Evolutionary conservation across 2,329 filamentous ascomycete genomes (phyloP).

Genomic region (Apiospora phragmitis): DNA sequence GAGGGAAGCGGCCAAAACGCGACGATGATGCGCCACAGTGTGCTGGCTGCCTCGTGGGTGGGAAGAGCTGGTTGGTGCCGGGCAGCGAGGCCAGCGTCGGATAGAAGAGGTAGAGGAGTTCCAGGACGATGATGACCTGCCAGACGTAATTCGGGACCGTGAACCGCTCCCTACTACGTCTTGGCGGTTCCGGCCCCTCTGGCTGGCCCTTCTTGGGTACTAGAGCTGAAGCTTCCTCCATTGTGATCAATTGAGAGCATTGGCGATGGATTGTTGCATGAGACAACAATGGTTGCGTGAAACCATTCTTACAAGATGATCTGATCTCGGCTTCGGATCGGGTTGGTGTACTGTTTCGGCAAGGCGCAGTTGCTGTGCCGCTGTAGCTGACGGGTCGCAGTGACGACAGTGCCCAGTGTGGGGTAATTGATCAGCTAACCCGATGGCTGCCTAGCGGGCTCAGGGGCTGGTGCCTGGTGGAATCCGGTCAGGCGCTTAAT

Average conservation of each 20-base stretch:
- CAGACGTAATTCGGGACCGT: background rate
- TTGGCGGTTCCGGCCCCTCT: background rate
- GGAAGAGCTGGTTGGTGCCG: background rate
- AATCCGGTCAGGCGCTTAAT: too few relatives aligned
- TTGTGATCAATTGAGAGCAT: background rate
- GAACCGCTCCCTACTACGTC: background rate
- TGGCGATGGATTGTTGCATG: background rate
- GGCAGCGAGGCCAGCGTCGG: background rate
- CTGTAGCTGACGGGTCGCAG: too few relatives aligned
- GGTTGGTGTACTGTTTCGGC: too few relatives aligned
- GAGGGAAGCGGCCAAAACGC: conserved; percentile 41
- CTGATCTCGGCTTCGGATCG: too few relatives aligned
- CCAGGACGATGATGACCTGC: background rate
- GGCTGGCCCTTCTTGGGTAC: background rate
- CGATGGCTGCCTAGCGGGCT: too few relatives aligned
- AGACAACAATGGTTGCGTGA: background rate
- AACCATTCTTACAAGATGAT: background rate
- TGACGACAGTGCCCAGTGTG: too few relatives aligned
- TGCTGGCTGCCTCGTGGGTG: background rate
- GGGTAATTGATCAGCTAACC: too few relatives aligned
- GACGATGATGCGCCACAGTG: conserved; percentile 12
- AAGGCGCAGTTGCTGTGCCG: too few relatives aligned
- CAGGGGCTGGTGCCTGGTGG: too few relatives aligned
- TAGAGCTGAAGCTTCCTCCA: background rate
- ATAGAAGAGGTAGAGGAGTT: background rate